A percentile compares a stretch with the other conserved stretches of the same genome.
Evolutionary conservation across 106 monocot genomes (phyloP).

Genomic region (Dendrobium nobile): DNA sequence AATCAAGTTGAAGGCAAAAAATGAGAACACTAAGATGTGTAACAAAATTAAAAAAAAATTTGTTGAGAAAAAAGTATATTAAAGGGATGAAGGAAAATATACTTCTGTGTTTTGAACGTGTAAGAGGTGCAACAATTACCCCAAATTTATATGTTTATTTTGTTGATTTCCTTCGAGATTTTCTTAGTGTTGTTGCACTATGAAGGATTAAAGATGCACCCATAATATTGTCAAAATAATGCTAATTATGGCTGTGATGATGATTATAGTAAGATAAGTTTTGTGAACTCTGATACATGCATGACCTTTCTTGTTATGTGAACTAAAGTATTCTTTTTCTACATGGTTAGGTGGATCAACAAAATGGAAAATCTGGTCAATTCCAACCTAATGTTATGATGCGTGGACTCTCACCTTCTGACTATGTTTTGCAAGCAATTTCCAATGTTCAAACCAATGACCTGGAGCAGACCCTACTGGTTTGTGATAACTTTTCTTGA

Average conservation of each 20-base stretch:
- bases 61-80: neutral
- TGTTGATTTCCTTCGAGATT: too few species aligned
- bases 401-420: slow-evolving; percentile 67
- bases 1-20: neutral
- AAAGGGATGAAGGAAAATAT: neutral
- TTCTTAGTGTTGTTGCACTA: too few species aligned
- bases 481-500: slow-evolving; percentile 17
- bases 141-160: too few species aligned
- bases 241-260: neutral
- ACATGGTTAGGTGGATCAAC: slow-evolving; percentile 47
- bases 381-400: slow-evolving; percentile 74
- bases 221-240: neutral
- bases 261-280: neutral
- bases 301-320: neutral
- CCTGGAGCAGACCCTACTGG: slow-evolving; percentile 85
- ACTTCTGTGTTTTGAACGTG: neutral
- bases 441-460: slow-evolving; percentile 73
- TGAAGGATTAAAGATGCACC: too few species aligned
- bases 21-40: neutral
- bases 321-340: neutral
- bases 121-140: too few species aligned
- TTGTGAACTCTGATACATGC: neutral
- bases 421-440: slow-evolving; percentile 69
- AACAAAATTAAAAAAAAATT: neutral
- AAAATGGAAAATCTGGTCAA: slow-evolving; percentile 29